Percentiles rank a stretch among this genome's conserved stretches.
phyloP scores from a whole-genome alignment of 2,329 filamentous ascomycete genomes.

The Neofusicoccum ribis region DNA sequence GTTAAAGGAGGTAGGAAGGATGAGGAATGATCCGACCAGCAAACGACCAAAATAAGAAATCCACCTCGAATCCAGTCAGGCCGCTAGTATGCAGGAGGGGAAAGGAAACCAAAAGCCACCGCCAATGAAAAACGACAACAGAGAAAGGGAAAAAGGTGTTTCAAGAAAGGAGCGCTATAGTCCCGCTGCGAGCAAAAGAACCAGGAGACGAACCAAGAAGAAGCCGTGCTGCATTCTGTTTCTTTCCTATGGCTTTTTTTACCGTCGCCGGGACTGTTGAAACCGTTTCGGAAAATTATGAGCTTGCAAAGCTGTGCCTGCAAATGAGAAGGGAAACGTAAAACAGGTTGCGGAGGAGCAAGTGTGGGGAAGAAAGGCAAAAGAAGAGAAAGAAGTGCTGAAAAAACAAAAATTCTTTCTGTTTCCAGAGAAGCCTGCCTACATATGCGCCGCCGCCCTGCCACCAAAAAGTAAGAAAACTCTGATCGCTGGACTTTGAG shows the following conservation, averaged over 20 bases:
- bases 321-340: not conserved
- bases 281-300: not conserved
- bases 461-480: not conserved
- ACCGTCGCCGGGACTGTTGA: not conserved
- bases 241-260: not conserved
- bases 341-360: not conserved
- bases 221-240: slow-evolving; percentile 3
- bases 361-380: not conserved
- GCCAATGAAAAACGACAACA: not conserved
- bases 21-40: not conserved
- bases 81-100: not conserved
- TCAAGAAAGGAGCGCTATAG: not conserved
- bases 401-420: slow-evolving; percentile 2
- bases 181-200: not conserved
- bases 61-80: not conserved
- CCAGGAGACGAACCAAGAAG: not conserved
- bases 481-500: slow-evolving; percentile 6
- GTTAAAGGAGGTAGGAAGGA: not conserved
- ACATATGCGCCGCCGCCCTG: slow-evolving; percentile 4
- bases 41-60: not conserved
- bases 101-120: not conserved
- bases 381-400: not conserved
- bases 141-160: not conserved
- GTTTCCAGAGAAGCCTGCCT: slow-evolving; percentile 16
- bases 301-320: not conserved